phyloP scores from a whole-genome alignment of 2,329 filamentous ascomycete genomes.

The Colletotrichum echinochloae region DNA sequence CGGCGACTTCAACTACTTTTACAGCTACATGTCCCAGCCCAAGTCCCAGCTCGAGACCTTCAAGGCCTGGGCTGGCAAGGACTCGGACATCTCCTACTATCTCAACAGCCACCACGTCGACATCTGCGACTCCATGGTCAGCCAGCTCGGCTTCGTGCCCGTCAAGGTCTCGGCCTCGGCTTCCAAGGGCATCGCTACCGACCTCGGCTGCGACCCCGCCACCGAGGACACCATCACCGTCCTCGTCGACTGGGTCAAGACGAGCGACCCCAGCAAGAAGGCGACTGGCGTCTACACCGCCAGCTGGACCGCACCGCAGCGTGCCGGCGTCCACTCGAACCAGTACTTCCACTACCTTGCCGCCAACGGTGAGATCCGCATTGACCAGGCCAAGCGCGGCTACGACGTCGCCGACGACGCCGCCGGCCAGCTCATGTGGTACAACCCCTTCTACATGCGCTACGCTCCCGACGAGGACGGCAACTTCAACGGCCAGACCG shows the following conservation, averaged over 20 bases:
- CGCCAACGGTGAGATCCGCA: slow-evolving; percentile 83
- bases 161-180: slow-evolving; percentile 82
- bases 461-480: slow-evolving; percentile 95
- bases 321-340: slow-evolving; percentile 94
- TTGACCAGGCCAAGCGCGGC: slow-evolving; percentile 93
- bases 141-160: slow-evolving; percentile 76
- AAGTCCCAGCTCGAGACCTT: slow-evolving; percentile 94
- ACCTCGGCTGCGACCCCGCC: slow-evolving; percentile 79
- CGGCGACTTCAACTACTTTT: slow-evolving; percentile 98
- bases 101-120: slow-evolving; percentile 96
- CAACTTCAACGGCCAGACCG: slow-evolving; percentile 90
- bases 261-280: slow-evolving; percentile 73
- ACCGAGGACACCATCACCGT: slow-evolving; percentile 96
- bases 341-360: slow-evolving; percentile 98
- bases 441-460: slow-evolving; percentile 96
- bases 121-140: slow-evolving; percentile 92
- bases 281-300: slow-evolving; percentile 94
- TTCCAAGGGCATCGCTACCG: slow-evolving; percentile 81
- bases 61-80: slow-evolving; percentile 91
- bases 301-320: slow-evolving; percentile 93
- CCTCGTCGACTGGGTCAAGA: slow-evolving; percentile 88
- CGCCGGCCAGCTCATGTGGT: slow-evolving; percentile 79
- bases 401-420: slow-evolving; percentile 94
- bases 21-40: slow-evolving; percentile 94
- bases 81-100: slow-evolving; percentile 96